phyloP scores from a whole-genome alignment of 768 basidiomycete genomes.

The Leccinum pellstonianum region DNA sequence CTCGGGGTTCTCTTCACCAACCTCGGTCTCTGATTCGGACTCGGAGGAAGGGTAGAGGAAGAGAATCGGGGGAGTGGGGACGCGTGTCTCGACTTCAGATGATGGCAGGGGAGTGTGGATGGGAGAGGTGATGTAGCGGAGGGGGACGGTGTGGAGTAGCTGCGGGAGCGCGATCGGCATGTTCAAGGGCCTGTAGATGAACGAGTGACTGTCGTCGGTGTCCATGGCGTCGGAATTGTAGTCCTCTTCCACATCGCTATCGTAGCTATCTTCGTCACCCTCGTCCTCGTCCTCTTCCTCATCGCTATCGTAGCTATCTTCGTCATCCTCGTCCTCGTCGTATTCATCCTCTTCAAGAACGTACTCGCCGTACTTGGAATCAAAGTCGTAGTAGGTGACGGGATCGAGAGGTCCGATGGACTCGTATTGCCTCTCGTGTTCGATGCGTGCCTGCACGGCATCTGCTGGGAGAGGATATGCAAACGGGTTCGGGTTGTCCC shows the following conservation, averaged over 20 bases:
- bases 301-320: not conserved
- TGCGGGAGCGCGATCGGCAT: constrained; percentile 4
- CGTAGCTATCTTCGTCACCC: not conserved
- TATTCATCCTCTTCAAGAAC: not conserved
- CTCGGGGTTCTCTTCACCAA: not conserved
- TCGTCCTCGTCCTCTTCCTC: not conserved
- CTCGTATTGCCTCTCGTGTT: not conserved
- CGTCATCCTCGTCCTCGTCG: not conserved
- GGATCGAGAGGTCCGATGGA: not conserved
- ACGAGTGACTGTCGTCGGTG: not conserved
- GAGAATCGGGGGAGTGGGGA: not conserved
- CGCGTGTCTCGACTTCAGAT: not conserved
- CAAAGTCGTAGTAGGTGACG: not conserved
- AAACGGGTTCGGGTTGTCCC: constrained; percentile 21
- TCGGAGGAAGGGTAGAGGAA: not conserved
- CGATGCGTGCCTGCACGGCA: not conserved
- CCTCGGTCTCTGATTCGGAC: not conserved
- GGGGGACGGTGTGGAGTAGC: constrained; percentile 3
- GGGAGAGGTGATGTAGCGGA: not conserved
- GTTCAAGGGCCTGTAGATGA: not conserved
- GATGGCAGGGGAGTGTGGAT: not conserved
- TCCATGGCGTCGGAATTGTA: too few species aligned
- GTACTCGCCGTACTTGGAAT: not conserved
- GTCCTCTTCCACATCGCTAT: not conserved
- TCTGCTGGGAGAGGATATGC: not conserved